Base-by-base conservation (phyloP, 768 basidiomycete genomes). In the Collybiopsis confluens region DNA sequence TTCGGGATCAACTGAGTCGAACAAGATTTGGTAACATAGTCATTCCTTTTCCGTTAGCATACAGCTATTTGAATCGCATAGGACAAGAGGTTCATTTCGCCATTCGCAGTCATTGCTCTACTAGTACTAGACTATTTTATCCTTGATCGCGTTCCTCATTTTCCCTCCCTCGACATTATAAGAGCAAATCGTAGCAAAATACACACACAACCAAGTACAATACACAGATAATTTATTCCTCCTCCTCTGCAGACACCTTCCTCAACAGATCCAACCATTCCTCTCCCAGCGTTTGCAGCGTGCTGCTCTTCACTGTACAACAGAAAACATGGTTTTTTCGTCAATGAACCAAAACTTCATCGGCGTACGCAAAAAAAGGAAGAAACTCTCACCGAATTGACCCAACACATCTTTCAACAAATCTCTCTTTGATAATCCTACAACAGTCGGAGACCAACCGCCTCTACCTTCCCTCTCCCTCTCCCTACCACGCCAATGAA, bases 401-500 rank as follows among this genome's bases (percentile, higher is more conserved):
- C 73, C 72, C 21, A 95, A 67, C 4, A 97, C 88, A 45, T 96
- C 92, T 54, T 80, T 84, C 36, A 95, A 70, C 36, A 97, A 69
- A 58, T 95, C 92, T 24, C 93, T 84, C 66, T 95, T 94, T 10
- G 76, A 60, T 63, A 91, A 62, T 0, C 92, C 92, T 43, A 83
- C 72, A 28, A 91, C 76, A 7, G 73, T 80, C 8, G 91, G 78
- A 20, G 73, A 73, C 90, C 92, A 95, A 33, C 61, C 59, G 11
- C n/a, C 80, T 76, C 2, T 90, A 74, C 37, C 71, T 51, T 20
- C 20, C 82, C 54, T 79, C 75, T 16, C 88, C n/a, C n/a, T n/a
- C n/a, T n/a, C n/a, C n/a, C n/a, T n/a, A n/a, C n/a, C 89, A 55
- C 63, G 95, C 95, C 85, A 88, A 69, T 91, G 96, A 36, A 94